phyloP scores from a whole-genome alignment of 164 flowering plant genomes.

The Malania oleifera region DNA sequence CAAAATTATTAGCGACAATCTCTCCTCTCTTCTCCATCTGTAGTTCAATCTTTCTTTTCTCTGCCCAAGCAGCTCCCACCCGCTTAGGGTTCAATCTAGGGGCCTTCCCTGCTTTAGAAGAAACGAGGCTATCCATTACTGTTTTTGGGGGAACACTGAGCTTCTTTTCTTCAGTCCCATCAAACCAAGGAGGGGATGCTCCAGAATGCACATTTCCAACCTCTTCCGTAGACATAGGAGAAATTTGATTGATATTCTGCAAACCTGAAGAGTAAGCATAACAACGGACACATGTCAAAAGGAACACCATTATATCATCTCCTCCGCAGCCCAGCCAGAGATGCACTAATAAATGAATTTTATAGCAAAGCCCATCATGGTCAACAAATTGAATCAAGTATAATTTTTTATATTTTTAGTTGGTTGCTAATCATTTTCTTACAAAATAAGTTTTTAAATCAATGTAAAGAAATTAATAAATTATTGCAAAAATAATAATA shows the following conservation, averaged over 20 bases:
- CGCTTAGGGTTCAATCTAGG: constrained; percentile 70
- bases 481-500: too few species aligned
- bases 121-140: constrained; percentile 11
- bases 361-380: too few species aligned
- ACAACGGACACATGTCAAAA: too few species aligned
- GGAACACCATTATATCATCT: too few species aligned
- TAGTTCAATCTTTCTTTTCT: constrained; percentile 73
- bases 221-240: constrained; percentile 20
- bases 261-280: constrained; percentile 26
- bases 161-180: constrained; percentile 30
- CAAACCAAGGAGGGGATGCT: constrained; percentile 92
- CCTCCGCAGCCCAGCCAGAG: too few species aligned
- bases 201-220: constrained; percentile 83
- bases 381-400: too few species aligned
- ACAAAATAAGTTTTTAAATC: too few species aligned
- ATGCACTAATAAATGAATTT: too few species aligned
- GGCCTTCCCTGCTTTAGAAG: constrained; percentile 33
- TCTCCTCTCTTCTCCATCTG: constrained; percentile 88
- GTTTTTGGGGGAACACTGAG: constrained; percentile 17
- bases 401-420: too few species aligned
- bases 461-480: too few species aligned
- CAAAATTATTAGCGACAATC: constrained; percentile 31
- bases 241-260: constrained; percentile 34
- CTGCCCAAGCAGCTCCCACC: constrained; percentile 99
- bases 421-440: too few species aligned